These are phyloP conservation scores for Aspergillus ruber DNA, from an alignment of 2,329 filamentous ascomycete genomes.

Conservation along the genomic window DNA sequence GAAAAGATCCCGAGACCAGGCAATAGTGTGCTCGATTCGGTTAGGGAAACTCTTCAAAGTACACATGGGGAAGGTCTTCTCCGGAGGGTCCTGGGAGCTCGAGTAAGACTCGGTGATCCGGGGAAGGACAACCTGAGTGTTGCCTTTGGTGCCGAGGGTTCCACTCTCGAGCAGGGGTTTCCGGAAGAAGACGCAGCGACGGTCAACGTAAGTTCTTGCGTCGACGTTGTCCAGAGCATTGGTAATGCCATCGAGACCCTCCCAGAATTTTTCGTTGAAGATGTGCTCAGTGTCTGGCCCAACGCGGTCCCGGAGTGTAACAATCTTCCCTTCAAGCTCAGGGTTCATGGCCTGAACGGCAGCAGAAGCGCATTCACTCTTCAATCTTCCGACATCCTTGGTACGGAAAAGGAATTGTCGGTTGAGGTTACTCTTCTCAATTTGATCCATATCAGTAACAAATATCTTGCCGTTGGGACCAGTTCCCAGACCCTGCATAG, in stretches of 20 bases:
- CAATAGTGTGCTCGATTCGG: constrained; percentile 96
- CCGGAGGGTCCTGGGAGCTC: constrained; percentile 90
- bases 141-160: constrained; percentile 97
- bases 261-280: constrained; percentile 93
- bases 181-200: constrained; percentile 95
- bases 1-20: constrained; percentile 94
- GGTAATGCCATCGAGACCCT: constrained; percentile 78
- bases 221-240: constrained; percentile 98
- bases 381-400: constrained; percentile 89
- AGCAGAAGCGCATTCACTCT: constrained; percentile 87
- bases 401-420: constrained; percentile 92
- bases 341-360: constrained; percentile 97
- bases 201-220: constrained; percentile 90
- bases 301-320: constrained; percentile 79
- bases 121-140: constrained; percentile 92
- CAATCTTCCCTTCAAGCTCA: constrained; percentile 79
- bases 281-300: constrained; percentile 86
- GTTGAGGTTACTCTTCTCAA: constrained; percentile 98
- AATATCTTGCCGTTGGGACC: constrained; percentile 83
- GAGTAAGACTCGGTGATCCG: constrained; percentile 94
- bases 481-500: constrained; percentile 90
- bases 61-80: constrained; percentile 99
- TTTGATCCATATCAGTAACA: constrained; percentile 96
- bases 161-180: constrained; percentile 95
- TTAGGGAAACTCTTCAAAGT: constrained; percentile 96